These are phyloP conservation scores for Erythrobasidium hasegawianum DNA, from an alignment of 1,284 basidiomycete genomes.

Conservation along the genomic window DNA sequence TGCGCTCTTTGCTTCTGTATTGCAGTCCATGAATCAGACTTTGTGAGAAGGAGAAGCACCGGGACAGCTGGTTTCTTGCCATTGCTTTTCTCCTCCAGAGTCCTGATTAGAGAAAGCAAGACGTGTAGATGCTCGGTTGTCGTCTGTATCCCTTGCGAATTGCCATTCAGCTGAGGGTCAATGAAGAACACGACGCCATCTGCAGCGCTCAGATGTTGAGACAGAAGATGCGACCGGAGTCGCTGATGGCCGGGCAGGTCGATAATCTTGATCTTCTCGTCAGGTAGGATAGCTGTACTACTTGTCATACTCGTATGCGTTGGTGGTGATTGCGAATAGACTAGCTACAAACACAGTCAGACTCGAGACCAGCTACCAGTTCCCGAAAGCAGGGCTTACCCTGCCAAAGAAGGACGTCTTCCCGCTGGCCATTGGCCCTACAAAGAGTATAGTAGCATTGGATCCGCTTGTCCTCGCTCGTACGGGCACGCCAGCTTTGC, in stretches of 20 bases:
- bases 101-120: slow-evolving; percentile 40
- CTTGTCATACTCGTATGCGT: slow-evolving; percentile 43
- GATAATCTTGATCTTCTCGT: slow-evolving; percentile 37
- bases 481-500: not conserved
- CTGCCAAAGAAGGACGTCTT: slow-evolving; percentile 43
- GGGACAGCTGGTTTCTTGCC: slow-evolving; percentile 19
- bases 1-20: slow-evolving; percentile 36
- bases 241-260: slow-evolving; percentile 44
- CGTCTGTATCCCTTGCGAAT: slow-evolving; percentile 40
- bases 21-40: slow-evolving; percentile 38
- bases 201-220: slow-evolving; percentile 42
- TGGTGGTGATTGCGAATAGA: slow-evolving; percentile 37
- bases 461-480: not conserved
- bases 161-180: slow-evolving; percentile 37
- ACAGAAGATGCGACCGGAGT: slow-evolving; percentile 42
- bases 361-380: not conserved
- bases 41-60: slow-evolving; percentile 42
- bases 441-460: slow-evolving; percentile 33
- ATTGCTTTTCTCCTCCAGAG: slow-evolving; percentile 18
- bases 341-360: slow-evolving; percentile 31
- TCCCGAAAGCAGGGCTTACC: slow-evolving; percentile 27
- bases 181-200: slow-evolving; percentile 42
- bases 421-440: slow-evolving; percentile 40
- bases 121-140: slow-evolving; percentile 44
- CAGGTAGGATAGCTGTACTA: slow-evolving; percentile 39